Evolutionary conservation across 2,329 filamentous ascomycete species (phyloP).

Genomic region (Penicillium sp.): DNA sequence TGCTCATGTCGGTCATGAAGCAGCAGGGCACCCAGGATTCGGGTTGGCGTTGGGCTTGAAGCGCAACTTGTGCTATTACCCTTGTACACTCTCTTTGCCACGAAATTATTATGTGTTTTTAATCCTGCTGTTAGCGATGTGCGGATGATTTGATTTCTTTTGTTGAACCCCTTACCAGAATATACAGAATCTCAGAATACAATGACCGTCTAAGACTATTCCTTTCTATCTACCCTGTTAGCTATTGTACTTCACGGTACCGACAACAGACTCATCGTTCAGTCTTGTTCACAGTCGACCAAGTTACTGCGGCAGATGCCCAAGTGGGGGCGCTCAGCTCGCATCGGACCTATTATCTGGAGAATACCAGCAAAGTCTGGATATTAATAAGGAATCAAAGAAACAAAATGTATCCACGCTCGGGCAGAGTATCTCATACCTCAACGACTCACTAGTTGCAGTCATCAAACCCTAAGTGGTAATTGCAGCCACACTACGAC

Average conservation of each 20-base stretch:
- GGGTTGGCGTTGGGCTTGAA: slow-evolving; percentile 43
- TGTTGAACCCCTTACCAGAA: background rate
- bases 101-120: background rate
- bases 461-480: too few species aligned
- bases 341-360: too few species aligned
- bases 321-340: too few species aligned
- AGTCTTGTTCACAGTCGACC: background rate
- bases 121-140: background rate
- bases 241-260: background rate
- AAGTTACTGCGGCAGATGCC: background rate
- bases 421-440: too few species aligned
- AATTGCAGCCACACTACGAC: too few species aligned
- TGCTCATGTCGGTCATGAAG: slow-evolving; percentile 28
- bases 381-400: too few species aligned
- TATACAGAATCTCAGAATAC: background rate
- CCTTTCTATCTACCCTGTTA: background rate
- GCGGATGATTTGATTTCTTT: background rate
- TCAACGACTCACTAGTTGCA: too few species aligned
- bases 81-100: background rate
- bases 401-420: too few species aligned
- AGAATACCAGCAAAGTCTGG: too few species aligned
- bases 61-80: background rate
- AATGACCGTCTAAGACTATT: background rate
- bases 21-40: slow-evolving; percentile 27
- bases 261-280: background rate